Conservation (phyloP, 2,329 filamentous ascomycete genomes). For the Stachybotrys chartarum region DNA sequence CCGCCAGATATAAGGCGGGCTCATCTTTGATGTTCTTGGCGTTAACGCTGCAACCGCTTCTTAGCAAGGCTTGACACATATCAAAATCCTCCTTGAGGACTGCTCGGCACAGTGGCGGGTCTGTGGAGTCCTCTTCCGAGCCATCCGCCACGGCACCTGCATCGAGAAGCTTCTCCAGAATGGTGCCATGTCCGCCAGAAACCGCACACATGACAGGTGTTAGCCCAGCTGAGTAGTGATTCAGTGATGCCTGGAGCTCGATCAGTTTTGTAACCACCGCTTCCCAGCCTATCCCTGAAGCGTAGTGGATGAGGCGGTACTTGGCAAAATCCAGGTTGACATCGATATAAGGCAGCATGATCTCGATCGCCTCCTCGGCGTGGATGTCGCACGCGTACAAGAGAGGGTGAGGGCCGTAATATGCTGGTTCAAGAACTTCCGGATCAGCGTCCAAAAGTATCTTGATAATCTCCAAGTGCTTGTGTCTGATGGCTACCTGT, state of each 20-base stretch:
- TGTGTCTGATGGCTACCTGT: constrained; percentile 4
- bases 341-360: constrained; percentile 6
- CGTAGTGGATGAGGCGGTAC: constrained; percentile 9
- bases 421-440: constrained; percentile 5
- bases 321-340: constrained; percentile 7
- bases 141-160: constrained; percentile 8
- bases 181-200: constrained; percentile 3
- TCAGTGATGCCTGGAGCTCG: neutral
- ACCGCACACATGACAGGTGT: constrained; percentile 9
- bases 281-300: constrained; percentile 7
- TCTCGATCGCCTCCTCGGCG: constrained; percentile 6
- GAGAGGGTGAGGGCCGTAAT: constrained; percentile 5
- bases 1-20: neutral
- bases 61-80: constrained; percentile 6
- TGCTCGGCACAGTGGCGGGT: constrained; percentile 8
- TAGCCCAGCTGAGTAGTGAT: constrained; percentile 1
- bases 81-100: constrained; percentile 4
- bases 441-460: constrained; percentile 7
- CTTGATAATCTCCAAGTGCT: constrained; percentile 6
- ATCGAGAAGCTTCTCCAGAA: constrained; percentile 6
- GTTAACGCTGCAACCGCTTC: constrained; percentile 8
- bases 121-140: constrained; percentile 1
- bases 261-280: constrained; percentile 9
- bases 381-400: constrained; percentile 7
- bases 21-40: neutral